Conservation (phyloP, 805 yeast genomes). For the Hanseniaspora pseudoguilliermondii region DNA sequence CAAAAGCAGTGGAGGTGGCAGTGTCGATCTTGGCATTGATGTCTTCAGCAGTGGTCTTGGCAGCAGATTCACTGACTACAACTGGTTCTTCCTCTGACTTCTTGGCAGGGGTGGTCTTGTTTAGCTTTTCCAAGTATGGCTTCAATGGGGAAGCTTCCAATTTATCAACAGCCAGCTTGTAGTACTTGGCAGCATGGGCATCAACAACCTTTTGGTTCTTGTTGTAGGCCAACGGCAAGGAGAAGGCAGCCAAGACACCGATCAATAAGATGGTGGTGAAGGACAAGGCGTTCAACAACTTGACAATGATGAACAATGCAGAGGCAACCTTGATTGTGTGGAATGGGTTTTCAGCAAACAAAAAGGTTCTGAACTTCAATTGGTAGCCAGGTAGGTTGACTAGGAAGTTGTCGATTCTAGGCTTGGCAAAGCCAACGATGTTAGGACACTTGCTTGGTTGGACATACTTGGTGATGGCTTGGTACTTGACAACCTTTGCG, state of each 20-base stretch:
- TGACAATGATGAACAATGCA: conserved; percentile 48
- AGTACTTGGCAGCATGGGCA: conserved; percentile 39
- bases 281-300: conserved; percentile 63
- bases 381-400: conserved; percentile 39
- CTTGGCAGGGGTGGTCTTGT: conserved; percentile 36
- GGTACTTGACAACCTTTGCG: conserved; percentile 4
- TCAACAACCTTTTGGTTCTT: conserved; percentile 37
- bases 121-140: conserved; percentile 44
- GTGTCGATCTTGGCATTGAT: conserved; percentile 13
- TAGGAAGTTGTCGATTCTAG: conserved; percentile 23
- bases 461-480: conserved; percentile 44
- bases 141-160: conserved; percentile 35
- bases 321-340: conserved; percentile 63
- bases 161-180: conserved; percentile 39
- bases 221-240: conserved; percentile 63
- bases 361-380: conserved; percentile 39
- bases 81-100: conserved; percentile 37
- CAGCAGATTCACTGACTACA: conserved; percentile 34
- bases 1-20: conserved; percentile 14
- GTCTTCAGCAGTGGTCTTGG: conserved; percentile 46
- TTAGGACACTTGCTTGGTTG: conserved; percentile 38
- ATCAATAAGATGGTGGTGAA: conserved; percentile 44
- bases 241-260: conserved; percentile 50
- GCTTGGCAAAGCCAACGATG: conserved; percentile 24
- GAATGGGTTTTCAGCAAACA: conserved; percentile 60